Conservation (phyloP, 495 filamentous ascomycete genomes). For the Aspergillus ostianus region DNA sequence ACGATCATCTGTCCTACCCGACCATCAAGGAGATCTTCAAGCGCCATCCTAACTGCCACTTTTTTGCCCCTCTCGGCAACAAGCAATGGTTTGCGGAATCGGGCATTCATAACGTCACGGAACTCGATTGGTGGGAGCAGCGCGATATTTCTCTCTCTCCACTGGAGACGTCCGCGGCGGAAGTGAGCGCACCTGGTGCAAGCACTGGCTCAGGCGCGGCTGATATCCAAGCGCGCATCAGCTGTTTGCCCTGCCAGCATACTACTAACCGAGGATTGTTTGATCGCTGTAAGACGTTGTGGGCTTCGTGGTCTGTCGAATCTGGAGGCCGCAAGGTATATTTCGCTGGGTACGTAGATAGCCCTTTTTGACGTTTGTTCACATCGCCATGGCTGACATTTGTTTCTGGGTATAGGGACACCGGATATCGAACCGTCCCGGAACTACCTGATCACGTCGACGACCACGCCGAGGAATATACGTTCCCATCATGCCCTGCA, state of each 20-base stretch:
- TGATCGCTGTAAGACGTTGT: slow-evolving; percentile 75
- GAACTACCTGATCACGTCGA: slow-evolving; percentile 61
- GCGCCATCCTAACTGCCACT: slow-evolving; percentile 76
- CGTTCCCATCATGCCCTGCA: slow-evolving; percentile 77
- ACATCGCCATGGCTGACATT: too few relatives aligned
- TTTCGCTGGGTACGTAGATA: slow-evolving; percentile 40
- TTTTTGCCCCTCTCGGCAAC: slow-evolving; percentile 86
- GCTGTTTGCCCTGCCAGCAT: slow-evolving; percentile 86
- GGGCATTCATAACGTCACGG: slow-evolving; percentile 73
- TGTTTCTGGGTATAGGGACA: slow-evolving; percentile 43
- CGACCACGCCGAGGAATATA: slow-evolving; percentile 69
- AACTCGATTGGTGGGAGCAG: slow-evolving; percentile 96
- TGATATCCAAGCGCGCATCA: slow-evolving; percentile 71
- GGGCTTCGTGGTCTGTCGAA: slow-evolving; percentile 81
- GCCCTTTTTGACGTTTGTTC: too few relatives aligned
- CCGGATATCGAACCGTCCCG: slow-evolving; percentile 84
- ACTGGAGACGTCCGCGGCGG: slow-evolving; percentile 13
- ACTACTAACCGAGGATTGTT: slow-evolving; percentile 63
- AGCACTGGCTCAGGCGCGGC: slow-evolving; percentile 24
- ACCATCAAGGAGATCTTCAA: slow-evolving; percentile 69
- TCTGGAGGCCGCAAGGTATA: slow-evolving; percentile 58
- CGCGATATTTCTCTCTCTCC: slow-evolving; percentile 65
- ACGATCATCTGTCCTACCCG: slow-evolving; percentile 84
- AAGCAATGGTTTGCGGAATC: slow-evolving; percentile 75
- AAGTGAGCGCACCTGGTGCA: slow-evolving; percentile 29